phyloP scores from a whole-genome alignment of 139 green algal genomes.

The Tetratostichococcus sp. region DNA sequence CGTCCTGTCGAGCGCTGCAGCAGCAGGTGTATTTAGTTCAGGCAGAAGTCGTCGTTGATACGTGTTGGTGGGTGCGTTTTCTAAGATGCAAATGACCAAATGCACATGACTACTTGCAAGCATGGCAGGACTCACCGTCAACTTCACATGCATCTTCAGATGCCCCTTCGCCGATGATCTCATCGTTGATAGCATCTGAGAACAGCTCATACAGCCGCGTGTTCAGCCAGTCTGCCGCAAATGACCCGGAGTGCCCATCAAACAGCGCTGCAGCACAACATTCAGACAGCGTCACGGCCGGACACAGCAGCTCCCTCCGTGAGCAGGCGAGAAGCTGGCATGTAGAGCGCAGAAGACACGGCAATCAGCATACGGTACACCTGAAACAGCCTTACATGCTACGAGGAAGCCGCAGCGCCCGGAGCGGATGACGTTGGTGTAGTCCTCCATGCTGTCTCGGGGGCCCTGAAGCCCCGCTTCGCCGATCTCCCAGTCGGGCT shows the following conservation, averaged over 20 bases:
- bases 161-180: slow-evolving; percentile 5
- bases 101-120: background rate
- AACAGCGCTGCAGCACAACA: slow-evolving; percentile 61
- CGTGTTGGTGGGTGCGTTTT: too few relatives aligned
- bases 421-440: slow-evolving; percentile 25
- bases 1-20: slow-evolving; percentile 10
- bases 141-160: background rate
- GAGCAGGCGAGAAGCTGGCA: too few relatives aligned
- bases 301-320: too few relatives aligned
- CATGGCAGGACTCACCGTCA: background rate
- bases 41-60: too few relatives aligned
- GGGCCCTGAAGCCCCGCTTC: slow-evolving; percentile 40
- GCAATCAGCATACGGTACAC: too few relatives aligned
- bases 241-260: slow-evolving; percentile 60
- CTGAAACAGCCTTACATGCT: slow-evolving; percentile 25
- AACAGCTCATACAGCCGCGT: slow-evolving; percentile 48
- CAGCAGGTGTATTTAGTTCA: too few relatives aligned
- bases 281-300: too few relatives aligned
- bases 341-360: too few relatives aligned
- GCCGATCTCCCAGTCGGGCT: background rate
- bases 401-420: slow-evolving; percentile 45
- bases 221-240: slow-evolving; percentile 56
- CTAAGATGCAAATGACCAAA: too few relatives aligned
- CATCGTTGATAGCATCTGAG: slow-evolving; percentile 27
- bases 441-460: slow-evolving; percentile 66